These are phyloP conservation scores for Ogataea dorogensis DNA, from an alignment of 805 yeast genomes.

Conservation along the genomic window DNA sequence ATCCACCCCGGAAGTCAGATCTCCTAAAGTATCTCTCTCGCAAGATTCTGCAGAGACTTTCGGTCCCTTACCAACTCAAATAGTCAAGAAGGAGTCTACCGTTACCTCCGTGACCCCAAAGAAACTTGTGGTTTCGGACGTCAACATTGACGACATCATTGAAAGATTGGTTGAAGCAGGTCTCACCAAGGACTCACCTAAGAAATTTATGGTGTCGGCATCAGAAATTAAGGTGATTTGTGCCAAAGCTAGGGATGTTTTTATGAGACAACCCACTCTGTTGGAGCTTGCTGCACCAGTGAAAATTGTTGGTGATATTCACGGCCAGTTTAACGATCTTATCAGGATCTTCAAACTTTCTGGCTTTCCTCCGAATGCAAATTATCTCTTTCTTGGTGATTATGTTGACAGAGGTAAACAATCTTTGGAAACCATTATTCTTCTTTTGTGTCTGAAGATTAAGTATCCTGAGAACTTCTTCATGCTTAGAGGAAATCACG, in stretches of 20 bases:
- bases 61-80: constrained; percentile 1
- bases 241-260: constrained; percentile 56
- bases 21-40: background rate
- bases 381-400: constrained; percentile 57
- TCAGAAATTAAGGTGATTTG: constrained; percentile 58
- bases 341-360: constrained; percentile 54
- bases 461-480: constrained; percentile 61
- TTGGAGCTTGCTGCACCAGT: constrained; percentile 73
- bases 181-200: constrained; percentile 39
- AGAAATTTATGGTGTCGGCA: constrained; percentile 49
- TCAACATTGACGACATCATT: constrained; percentile 63
- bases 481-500: constrained; percentile 60
- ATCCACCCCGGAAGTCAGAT: constrained; percentile 27
- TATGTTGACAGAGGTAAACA: constrained; percentile 61
- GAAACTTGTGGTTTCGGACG: constrained; percentile 5
- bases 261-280: constrained; percentile 62
- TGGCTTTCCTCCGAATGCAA: constrained; percentile 58
- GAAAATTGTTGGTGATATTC: constrained; percentile 81
- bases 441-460: constrained; percentile 52
- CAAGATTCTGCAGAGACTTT: constrained; percentile 2
- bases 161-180: constrained; percentile 58
- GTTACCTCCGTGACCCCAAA: background rate
- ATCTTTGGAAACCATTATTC: constrained; percentile 53
- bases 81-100: constrained; percentile 1
- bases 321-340: constrained; percentile 61